Evolutionary conservation across 176 grass and related monocot genomes (phyloP).

Genomic region (Juncus inflexus): DNA sequence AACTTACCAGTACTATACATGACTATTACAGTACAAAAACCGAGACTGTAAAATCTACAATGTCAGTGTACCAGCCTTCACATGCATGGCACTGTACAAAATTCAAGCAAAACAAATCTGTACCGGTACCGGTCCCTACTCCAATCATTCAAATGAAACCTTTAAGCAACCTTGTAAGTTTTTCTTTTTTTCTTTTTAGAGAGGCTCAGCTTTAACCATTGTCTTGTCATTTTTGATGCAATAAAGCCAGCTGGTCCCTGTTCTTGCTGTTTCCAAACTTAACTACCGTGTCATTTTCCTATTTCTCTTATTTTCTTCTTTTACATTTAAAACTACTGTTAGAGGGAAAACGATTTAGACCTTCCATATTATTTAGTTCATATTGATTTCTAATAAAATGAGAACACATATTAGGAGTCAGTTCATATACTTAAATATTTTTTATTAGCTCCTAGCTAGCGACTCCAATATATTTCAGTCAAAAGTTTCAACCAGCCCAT

Average conservation of each 20-base stretch:
- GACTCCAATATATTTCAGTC: too few species aligned
- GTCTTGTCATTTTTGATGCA: constrained; percentile 24
- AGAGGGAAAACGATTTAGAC: not conserved
- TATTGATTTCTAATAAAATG: too few species aligned
- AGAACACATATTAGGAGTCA: too few species aligned
- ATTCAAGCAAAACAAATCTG: constrained; percentile 15
- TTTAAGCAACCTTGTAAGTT: not conserved
- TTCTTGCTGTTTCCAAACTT: constrained; percentile 26
- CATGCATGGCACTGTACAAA: constrained; percentile 7
- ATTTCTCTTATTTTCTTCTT: not conserved
- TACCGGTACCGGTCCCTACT: constrained; percentile 12
- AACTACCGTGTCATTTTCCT: constrained; percentile 17
- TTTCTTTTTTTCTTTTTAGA: not conserved
- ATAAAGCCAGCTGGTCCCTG: constrained; percentile 27
- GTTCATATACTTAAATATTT: too few species aligned
- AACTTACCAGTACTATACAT: too few species aligned
- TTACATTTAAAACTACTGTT: too few species aligned
- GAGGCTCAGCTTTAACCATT: constrained; percentile 21
- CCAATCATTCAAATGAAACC: constrained; percentile 14
- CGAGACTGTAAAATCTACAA: too few species aligned
- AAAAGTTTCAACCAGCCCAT: too few species aligned
- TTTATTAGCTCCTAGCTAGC: too few species aligned
- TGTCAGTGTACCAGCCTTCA: constrained; percentile 1
- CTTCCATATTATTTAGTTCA: too few species aligned
- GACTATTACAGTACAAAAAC: too few species aligned